Percentiles rank a stretch among this genome's conserved stretches.
Evolutionary conservation across 1,139 yeast species (phyloP).

Genomic region (Nakaseomyces kungkrabaensis): DNA sequence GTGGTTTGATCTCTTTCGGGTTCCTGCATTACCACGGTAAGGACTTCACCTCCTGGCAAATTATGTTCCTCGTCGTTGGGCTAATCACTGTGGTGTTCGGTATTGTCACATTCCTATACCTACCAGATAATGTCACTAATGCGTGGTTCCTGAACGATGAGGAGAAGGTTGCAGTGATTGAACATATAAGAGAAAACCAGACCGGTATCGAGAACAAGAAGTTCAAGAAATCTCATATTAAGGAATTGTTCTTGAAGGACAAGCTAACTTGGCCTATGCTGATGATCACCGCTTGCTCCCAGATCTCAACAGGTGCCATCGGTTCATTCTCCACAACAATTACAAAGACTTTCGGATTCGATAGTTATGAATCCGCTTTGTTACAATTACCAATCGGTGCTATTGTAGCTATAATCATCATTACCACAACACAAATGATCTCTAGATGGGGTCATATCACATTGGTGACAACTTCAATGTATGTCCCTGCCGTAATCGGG

Average conservation of each 20-base stretch:
- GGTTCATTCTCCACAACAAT: constrained; percentile 41
- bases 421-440: constrained; percentile 28
- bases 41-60: constrained; percentile 37
- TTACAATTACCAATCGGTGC: constrained; percentile 41
- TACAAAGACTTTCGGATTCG: constrained; percentile 39
- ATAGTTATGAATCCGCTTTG: constrained; percentile 32
- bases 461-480: constrained; percentile 25
- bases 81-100: constrained; percentile 43
- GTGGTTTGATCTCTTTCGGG: constrained; percentile 48
- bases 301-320: constrained; percentile 38
- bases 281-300: constrained; percentile 30
- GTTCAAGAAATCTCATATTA: constrained; percentile 44
- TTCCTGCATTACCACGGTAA: constrained; percentile 31
- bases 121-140: constrained; percentile 46
- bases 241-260: constrained; percentile 34
- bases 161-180: constrained; percentile 44
- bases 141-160: constrained; percentile 43
- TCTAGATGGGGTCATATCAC: constrained; percentile 26
- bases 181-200: constrained; percentile 41
- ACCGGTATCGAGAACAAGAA: constrained; percentile 49
- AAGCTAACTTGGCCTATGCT: constrained; percentile 41
- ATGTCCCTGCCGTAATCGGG: constrained; percentile 32
- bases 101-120: constrained; percentile 33
- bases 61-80: constrained; percentile 43
- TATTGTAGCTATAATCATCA: constrained; percentile 30